These are phyloP conservation scores for Tetrapisispora namnaoensis DNA, from an alignment of 805 yeast species.

Conservation along the genomic window DNA sequence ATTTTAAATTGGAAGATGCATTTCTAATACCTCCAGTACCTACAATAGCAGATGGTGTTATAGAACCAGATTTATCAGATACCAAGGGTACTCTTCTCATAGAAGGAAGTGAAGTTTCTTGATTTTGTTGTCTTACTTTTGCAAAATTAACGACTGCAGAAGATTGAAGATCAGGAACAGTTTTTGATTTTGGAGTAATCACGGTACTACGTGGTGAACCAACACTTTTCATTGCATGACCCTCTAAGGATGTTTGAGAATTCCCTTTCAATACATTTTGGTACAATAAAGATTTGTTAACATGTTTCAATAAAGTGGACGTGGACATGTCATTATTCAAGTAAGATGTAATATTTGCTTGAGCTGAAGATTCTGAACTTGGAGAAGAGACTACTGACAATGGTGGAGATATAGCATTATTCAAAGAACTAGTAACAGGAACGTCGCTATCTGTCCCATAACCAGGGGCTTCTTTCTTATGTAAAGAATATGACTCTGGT, in stretches of 20 bases:
- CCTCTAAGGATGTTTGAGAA: constrained; percentile 16
- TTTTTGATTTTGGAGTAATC: constrained; percentile 29
- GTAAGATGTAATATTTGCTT: constrained; percentile 2
- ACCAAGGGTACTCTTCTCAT: constrained; percentile 24
- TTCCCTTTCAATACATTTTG: constrained; percentile 18
- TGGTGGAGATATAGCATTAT: constrained; percentile 6
- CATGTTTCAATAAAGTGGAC: constrained; percentile 20
- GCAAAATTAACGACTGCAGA: constrained; percentile 24
- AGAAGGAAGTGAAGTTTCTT: constrained; percentile 24
- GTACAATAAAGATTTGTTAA: constrained; percentile 18
- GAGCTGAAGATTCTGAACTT: constrained; percentile 5
- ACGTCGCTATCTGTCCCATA: neutral
- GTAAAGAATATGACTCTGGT: neutral
- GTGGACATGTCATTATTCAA: constrained; percentile 10
- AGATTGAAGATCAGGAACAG: constrained; percentile 23
- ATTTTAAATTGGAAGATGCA: constrained; percentile 13
- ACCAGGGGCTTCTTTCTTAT: neutral
- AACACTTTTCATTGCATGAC: constrained; percentile 7
- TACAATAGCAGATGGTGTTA: neutral
- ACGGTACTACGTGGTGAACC: constrained; percentile 19
- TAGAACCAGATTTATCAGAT: neutral
- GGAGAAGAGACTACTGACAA: constrained; percentile 10
- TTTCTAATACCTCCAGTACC: neutral
- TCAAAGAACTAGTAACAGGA: constrained; percentile 2
- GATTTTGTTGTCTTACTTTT: constrained; percentile 21